Conservation (phyloP, 1,284 basidiomycete species). For the Trichosporon coremiiforme region DNA sequence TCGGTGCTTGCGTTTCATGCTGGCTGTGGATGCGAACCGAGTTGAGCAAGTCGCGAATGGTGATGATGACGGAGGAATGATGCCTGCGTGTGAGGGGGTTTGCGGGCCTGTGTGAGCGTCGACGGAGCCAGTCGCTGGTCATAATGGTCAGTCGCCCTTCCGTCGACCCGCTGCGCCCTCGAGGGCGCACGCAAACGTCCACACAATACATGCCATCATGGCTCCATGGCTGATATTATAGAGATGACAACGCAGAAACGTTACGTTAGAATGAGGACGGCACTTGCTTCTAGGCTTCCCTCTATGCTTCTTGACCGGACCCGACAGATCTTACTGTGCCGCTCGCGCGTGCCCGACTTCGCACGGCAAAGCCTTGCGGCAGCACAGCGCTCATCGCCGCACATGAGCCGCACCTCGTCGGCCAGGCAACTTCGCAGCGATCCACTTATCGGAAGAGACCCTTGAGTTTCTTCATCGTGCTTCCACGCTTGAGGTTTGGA, state of each 20-base stretch:
- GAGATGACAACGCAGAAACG: not conserved
- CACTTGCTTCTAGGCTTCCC: not conserved
- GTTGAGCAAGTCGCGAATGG: not conserved
- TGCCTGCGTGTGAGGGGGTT: not conserved
- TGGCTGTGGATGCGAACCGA: not conserved
- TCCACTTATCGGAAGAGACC: not conserved
- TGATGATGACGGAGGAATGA: not conserved
- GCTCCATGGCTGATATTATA: not conserved
- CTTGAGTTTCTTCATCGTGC: constrained; percentile 18
- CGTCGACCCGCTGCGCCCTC: not conserved
- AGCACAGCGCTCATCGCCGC: too few species aligned
- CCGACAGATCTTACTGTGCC: not conserved
- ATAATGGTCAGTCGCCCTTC: not conserved
- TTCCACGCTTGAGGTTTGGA: not conserved
- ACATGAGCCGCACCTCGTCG: too few species aligned
- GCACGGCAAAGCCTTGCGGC: too few species aligned
- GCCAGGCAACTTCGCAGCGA: not conserved
- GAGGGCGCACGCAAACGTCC: not conserved
- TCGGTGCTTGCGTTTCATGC: not conserved
- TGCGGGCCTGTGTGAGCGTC: not conserved
- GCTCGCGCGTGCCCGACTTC: not conserved
- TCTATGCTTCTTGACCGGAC: not conserved
- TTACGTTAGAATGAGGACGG: not conserved
- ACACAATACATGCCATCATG: constrained; percentile 2
- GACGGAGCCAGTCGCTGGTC: not conserved